Percentiles rank a stretch among this genome's conserved stretches.
Conservation (phyloP, 2,329 filamentous ascomycete genomes). For the Phialophora verrucosa region DNA sequence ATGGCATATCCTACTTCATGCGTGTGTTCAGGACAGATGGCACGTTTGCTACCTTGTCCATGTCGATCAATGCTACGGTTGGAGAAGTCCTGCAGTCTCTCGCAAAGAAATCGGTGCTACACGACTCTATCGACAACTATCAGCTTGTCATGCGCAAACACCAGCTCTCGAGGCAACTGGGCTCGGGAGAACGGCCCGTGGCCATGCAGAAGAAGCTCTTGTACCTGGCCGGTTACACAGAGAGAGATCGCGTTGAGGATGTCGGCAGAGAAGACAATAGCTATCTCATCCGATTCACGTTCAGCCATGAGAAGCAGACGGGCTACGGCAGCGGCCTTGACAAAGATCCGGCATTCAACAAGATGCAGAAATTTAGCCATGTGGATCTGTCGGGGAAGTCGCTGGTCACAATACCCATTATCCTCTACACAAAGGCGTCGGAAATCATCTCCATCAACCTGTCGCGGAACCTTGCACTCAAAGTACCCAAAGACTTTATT, state of each 20-base stretch:
- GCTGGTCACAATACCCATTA: conserved; percentile 91
- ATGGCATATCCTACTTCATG: conserved; percentile 81
- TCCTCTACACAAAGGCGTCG: conserved; percentile 84
- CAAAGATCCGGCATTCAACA: conserved; percentile 77
- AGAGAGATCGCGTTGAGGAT: conserved; percentile 86
- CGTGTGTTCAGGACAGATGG: conserved; percentile 93
- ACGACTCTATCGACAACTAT: conserved; percentile 90
- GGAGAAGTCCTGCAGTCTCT: conserved; percentile 87
- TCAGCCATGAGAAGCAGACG: conserved; percentile 85
- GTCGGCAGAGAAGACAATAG: conserved; percentile 96
- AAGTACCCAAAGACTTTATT: conserved; percentile 95
- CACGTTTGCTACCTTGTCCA: conserved; percentile 90
- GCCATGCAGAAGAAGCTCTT: conserved; percentile 89
- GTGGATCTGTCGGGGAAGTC: conserved; percentile 90
- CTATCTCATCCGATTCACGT: conserved; percentile 94
- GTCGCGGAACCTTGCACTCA: conserved; percentile 87
- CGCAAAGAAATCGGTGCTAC: conserved; percentile 90
- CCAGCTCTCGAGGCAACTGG: conserved; percentile 81
- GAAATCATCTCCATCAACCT: conserved; percentile 96
- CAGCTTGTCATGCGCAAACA: conserved; percentile 95
- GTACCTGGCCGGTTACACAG: conserved; percentile 88
- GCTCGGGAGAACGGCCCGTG: conserved; percentile 78
- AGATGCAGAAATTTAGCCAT: conserved; percentile 89
- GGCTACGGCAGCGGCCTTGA: conserved; percentile 76
- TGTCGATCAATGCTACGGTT: conserved; percentile 81